These are phyloP conservation scores for Ilyonectria sp. DNA, from an alignment of 2,329 filamentous ascomycete species.

Conservation along the genomic window DNA sequence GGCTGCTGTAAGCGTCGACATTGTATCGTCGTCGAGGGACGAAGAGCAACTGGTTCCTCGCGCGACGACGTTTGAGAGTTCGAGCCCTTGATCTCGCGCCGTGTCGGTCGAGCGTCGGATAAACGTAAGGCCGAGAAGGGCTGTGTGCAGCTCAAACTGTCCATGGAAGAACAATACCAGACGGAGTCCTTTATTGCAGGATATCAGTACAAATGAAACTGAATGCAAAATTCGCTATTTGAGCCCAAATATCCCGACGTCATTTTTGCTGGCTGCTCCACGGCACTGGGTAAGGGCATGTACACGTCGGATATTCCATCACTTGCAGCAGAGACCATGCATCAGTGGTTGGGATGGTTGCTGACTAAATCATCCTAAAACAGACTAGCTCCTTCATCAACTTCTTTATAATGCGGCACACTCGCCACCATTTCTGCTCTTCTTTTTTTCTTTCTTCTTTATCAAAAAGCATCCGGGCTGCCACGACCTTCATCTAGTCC, in stretches of 20 bases:
- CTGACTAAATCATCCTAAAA: conserved; percentile 38
- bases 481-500: conserved; percentile 73
- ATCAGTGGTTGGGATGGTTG: not conserved
- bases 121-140: not conserved
- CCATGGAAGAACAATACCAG: too few species aligned
- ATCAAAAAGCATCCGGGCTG: conserved; percentile 77
- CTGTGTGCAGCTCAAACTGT: not conserved
- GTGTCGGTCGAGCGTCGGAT: conserved; percentile 1
- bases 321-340: conserved; percentile 1
- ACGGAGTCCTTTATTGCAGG: too few species aligned
- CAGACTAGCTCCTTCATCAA: conserved; percentile 42
- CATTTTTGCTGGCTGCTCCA: not conserved
- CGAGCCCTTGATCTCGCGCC: conserved; percentile 7
- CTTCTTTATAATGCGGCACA: conserved; percentile 44
- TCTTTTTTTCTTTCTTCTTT: conserved; percentile 62
- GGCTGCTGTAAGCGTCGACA: conserved; percentile 5
- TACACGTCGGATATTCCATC: conserved; percentile 1
- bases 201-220: not conserved
- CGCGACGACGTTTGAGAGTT: not conserved
- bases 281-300: not conserved
- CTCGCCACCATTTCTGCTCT: conserved; percentile 50
- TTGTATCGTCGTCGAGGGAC: conserved; percentile 7
- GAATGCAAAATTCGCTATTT: not conserved
- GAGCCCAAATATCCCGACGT: not conserved
- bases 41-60: conserved; percentile 3